Base-by-base conservation (phyloP, 1,284 basidiomycete genomes). In the Heliocybe sulcata region DNA sequence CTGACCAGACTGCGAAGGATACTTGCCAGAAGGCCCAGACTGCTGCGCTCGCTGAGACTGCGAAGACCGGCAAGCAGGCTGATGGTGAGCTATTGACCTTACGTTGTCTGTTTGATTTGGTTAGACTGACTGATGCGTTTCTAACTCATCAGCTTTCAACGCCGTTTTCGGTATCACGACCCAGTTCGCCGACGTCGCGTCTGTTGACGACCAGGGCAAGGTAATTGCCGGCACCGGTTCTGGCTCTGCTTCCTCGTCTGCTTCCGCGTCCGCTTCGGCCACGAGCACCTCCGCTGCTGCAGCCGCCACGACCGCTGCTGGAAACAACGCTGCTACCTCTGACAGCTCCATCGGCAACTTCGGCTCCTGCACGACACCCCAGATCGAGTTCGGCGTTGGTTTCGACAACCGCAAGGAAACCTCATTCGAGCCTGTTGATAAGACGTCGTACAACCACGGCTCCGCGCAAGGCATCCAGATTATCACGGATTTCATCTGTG, bases 401-500 rank as follows among this genome's bases (percentile, higher is more conserved):
- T 79, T 82, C 55, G 79, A 80, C 59, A 66, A 66, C 54, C 70
- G 80, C 57, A 75, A 69, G 60, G 80, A 81, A 63, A 81, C 79
- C n/a, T 71, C 68, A 58, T 81, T 81, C 71, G 64, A 76, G 61
- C 80, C 80, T 42, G 68, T 65, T 47, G 75, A 82, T 61, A 61
- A 69, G 60, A 58, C 65, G 3, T 79, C 77, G 1, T 82, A 65
- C 69, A 70, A 71, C 66, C 79, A 81, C 59, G 77, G 77, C 51
- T 80, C 79, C 19, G 79, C 79, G 4, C 72, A 80, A 59, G 72
- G 72, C 60, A 77, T 78, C 58, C 70, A 65, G 57, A 79, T 80
- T 60, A 80, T 82, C 66, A 75, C 77, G 6, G 74, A 73, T 61
- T 77, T 75, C 63, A 79, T 83, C 35, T 85, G 82, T 59, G 78